phyloP scores from a whole-genome alignment of 441 rosid species.

The Pelargonium citronellum region DNA sequence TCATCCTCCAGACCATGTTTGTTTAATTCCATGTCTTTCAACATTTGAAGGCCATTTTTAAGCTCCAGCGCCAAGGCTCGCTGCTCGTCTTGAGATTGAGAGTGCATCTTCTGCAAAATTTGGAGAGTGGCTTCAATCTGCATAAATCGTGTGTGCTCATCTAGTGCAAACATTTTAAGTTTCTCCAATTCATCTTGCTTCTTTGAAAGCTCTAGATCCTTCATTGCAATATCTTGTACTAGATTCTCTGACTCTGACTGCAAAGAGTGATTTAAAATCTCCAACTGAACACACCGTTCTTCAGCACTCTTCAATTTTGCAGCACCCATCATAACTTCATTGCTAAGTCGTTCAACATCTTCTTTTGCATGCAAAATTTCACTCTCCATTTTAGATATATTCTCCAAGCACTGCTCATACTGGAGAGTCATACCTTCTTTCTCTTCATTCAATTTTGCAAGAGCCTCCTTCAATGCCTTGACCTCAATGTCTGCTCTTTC shows the following conservation, averaged over 20 bases:
- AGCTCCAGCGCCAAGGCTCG: conserved; percentile 43
- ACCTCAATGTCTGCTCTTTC: conserved; percentile 58
- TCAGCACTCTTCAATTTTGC: conserved; percentile 57
- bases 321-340: conserved; percentile 51
- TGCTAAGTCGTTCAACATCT: conserved; percentile 47
- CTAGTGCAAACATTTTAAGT: conserved; percentile 48
- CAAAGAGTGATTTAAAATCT: conserved; percentile 57
- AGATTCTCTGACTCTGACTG: conserved; percentile 57
- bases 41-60: conserved; percentile 45
- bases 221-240: conserved; percentile 46
- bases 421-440: conserved; percentile 37
- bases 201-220: conserved; percentile 64
- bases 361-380: conserved; percentile 56
- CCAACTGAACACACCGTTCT: conserved; percentile 49
- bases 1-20: conserved; percentile 45
- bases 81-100: conserved; percentile 64
- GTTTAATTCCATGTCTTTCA: conserved; percentile 54
- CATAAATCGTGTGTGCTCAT: conserved; percentile 51
- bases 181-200: conserved; percentile 60
- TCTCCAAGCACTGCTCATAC: conserved; percentile 51
- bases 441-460: conserved; percentile 43
- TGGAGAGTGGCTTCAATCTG: conserved; percentile 55
- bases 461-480: conserved; percentile 39
- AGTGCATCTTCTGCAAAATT: conserved; percentile 58
- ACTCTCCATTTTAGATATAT: conserved; percentile 50